A percentile compares a stretch with the other conserved stretches of the same genome.
Conservation (phyloP, 371 early-diverging fungal species). For the Coemansia linderi region DNA sequence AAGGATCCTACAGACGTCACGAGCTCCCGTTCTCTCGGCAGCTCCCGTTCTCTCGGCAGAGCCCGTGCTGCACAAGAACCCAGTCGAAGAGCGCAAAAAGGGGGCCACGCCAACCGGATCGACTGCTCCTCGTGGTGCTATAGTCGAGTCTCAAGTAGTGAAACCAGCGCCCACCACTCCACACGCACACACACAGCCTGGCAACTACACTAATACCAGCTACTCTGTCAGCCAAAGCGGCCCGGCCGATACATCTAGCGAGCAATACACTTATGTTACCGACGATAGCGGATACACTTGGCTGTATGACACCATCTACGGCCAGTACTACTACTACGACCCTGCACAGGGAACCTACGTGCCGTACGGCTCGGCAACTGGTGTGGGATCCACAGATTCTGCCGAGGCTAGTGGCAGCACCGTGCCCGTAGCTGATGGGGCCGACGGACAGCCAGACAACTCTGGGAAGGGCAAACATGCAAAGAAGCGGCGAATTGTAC, state of each 20-base stretch:
- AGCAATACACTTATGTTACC: constrained; percentile 45
- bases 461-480: constrained; percentile 17
- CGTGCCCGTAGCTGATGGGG: neutral
- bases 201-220: neutral
- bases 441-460: neutral
- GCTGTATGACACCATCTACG: constrained; percentile 36
- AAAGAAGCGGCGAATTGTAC: constrained; percentile 66
- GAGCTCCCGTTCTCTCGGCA: neutral
- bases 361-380: constrained; percentile 19
- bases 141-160: neutral
- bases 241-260: neutral
- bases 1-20: constrained; percentile 12
- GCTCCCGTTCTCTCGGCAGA: neutral
- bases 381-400: neutral
- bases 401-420: neutral
- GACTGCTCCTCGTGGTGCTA: neutral
- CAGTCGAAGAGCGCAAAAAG: neutral
- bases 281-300: constrained; percentile 45
- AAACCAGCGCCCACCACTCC: neutral
- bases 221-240: neutral
- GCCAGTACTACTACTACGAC: constrained; percentile 54
- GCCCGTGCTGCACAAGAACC: constrained; percentile 23
- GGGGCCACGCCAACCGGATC: neutral
- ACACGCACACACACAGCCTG: neutral
- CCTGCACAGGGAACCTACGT: constrained; percentile 27